Percentiles rank a stretch among this genome's conserved stretches.
phyloP scores from a whole-genome alignment of 2,329 filamentous ascomycete genomes.

The Xylariales sp. region DNA sequence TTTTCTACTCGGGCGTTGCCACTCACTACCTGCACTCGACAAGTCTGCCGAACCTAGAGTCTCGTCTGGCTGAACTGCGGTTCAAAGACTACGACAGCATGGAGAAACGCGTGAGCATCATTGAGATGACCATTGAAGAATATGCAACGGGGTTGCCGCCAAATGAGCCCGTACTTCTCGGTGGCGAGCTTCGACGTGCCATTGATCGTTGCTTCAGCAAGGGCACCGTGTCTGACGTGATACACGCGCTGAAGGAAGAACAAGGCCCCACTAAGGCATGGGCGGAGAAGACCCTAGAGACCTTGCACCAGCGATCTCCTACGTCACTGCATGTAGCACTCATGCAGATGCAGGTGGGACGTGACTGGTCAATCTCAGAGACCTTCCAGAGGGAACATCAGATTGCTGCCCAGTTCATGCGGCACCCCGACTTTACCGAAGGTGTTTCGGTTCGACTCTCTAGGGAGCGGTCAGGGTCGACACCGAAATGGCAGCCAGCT shows the following conservation, averaged over 20 bases:
- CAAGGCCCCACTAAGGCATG: conserved; percentile 71
- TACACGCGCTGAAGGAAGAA: conserved; percentile 72
- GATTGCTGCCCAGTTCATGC: conserved; percentile 90
- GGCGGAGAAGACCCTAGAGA: conserved; percentile 81
- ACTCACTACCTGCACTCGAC: conserved; percentile 97
- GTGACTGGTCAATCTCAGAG: conserved; percentile 81
- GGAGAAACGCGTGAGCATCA: conserved; percentile 72
- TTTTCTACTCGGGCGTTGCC: conserved; percentile 90
- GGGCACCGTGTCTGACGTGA: conserved; percentile 75
- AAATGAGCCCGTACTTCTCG: conserved; percentile 74
- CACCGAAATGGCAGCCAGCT: conserved; percentile 80
- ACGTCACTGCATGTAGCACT: conserved; percentile 88
- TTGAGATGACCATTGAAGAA: conserved; percentile 92
- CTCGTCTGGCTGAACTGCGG: conserved; percentile 86
- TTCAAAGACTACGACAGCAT: conserved; percentile 82
- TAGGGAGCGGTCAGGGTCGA: conserved; percentile 62
- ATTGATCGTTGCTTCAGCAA: conserved; percentile 87
- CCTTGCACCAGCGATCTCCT: conserved; percentile 82
- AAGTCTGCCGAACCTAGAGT: conserved; percentile 81
- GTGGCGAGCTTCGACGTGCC: conserved; percentile 77
- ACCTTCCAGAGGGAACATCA: conserved; percentile 88
- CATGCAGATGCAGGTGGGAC: conserved; percentile 81
- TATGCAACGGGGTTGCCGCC: conserved; percentile 87
- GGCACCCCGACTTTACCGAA: conserved; percentile 88
- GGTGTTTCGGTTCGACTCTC: conserved; percentile 85